phyloP scores from a whole-genome alignment of 2,329 filamentous ascomycete genomes.

The Xylaria multiplex region DNA sequence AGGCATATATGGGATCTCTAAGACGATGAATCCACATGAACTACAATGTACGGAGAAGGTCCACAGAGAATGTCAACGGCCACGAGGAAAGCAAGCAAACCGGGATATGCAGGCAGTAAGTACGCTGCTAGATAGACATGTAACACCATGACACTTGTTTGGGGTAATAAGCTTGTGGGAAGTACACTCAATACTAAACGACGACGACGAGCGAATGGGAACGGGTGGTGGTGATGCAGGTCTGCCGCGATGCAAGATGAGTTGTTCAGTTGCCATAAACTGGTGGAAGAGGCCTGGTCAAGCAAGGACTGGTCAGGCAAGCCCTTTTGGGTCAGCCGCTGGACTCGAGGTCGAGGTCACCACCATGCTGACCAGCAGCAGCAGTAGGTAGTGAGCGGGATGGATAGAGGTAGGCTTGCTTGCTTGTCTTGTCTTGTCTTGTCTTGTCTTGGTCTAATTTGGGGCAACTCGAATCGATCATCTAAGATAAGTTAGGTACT shows the following conservation, averaged over 20 bases:
- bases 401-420: not conserved
- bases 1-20: not conserved
- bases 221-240: constrained; percentile 24
- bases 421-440: not conserved
- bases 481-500: constrained; percentile 13
- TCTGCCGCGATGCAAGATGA: constrained; percentile 37
- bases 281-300: constrained; percentile 10
- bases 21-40: constrained; percentile 6
- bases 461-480: constrained; percentile 13
- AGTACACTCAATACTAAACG: not conserved
- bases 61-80: constrained; percentile 10
- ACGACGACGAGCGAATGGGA: constrained; percentile 30
- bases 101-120: constrained; percentile 6
- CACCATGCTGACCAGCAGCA: constrained; percentile 17
- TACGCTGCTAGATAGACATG: constrained; percentile 27
- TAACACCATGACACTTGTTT: constrained; percentile 28
- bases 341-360: constrained; percentile 23
- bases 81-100: constrained; percentile 19
- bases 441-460: constrained; percentile 9
- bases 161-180: constrained; percentile 11
- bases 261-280: constrained; percentile 31
- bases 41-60: constrained; percentile 6
- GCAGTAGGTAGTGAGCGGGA: constrained; percentile 4
- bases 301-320: not conserved
- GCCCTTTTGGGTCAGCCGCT: constrained; percentile 9